A percentile compares a stretch with the other conserved stretches of the same genome.
phyloP scores from a whole-genome alignment of 176 grass and related monocot genomes.

The Alloteropsis semialata region DNA sequence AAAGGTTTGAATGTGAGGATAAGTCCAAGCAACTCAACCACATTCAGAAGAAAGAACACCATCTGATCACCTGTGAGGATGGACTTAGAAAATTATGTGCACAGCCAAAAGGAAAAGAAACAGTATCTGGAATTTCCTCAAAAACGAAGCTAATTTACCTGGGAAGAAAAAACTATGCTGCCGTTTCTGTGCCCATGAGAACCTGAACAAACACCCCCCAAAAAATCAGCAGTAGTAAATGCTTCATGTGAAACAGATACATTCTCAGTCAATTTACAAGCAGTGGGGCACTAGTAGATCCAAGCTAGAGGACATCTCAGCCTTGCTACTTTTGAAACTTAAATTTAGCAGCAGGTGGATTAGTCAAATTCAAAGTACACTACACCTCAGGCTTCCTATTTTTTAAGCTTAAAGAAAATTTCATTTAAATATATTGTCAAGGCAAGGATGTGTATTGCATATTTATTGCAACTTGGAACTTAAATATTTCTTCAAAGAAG shows the following conservation, averaged over 20 bases:
- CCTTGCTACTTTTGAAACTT: neutral
- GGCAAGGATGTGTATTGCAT: neutral
- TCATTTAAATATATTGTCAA: neutral
- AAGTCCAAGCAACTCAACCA: constrained; percentile 52
- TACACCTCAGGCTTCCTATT: neutral
- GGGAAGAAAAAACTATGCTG: constrained; percentile 62
- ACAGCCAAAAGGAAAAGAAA: neutral
- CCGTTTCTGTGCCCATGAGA: constrained; percentile 81
- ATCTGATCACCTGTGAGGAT: constrained; percentile 57
- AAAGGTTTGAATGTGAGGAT: constrained; percentile 70
- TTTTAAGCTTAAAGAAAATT: neutral
- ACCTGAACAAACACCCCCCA: constrained; percentile 38
- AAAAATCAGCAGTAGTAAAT: neutral
- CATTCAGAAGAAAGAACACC: constrained; percentile 69
- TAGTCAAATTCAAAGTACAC: neutral
- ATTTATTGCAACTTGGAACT: neutral
- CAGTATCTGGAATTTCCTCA: neutral
- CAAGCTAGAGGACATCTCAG: neutral
- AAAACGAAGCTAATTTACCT: constrained; percentile 25
- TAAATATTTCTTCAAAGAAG: neutral
- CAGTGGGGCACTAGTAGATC: neutral
- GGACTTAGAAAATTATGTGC: neutral
- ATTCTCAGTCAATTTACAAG: neutral
- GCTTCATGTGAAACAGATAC: neutral
- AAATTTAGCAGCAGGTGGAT: neutral